Percentiles rank a stretch among this genome's conserved stretches.
Conservation (phyloP, 2,329 filamentous ascomycete genomes). For the Colletotrichum kahawae region DNA sequence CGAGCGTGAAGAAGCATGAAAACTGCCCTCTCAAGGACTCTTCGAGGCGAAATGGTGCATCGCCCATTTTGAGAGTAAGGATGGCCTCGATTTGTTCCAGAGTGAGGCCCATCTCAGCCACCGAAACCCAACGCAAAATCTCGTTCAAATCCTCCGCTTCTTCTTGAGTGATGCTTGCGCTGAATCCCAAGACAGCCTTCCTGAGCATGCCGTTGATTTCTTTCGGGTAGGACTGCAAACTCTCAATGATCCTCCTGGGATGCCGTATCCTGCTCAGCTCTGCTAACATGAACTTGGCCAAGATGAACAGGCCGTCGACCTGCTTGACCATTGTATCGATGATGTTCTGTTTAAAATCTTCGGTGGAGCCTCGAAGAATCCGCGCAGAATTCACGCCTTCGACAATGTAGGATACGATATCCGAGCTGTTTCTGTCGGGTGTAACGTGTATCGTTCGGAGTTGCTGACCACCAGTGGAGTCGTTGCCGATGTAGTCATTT, state of each 20-base stretch:
- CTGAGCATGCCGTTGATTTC: constrained; percentile 48
- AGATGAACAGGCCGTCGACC: constrained; percentile 53
- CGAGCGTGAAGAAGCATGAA: constrained; percentile 50
- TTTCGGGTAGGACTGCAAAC: constrained; percentile 48
- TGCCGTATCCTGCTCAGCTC: constrained; percentile 52
- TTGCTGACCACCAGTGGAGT: constrained; percentile 28
- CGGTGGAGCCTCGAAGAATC: constrained; percentile 36
- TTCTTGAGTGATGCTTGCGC: constrained; percentile 40
- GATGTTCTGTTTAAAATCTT: constrained; percentile 40
- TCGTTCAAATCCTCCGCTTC: constrained; percentile 50
- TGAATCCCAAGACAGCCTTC: constrained; percentile 46
- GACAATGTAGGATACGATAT: constrained; percentile 47
- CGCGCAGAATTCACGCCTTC: constrained; percentile 43
- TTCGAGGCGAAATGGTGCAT: constrained; percentile 44
- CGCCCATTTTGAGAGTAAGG: constrained; percentile 46
- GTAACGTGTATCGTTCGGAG: constrained; percentile 48
- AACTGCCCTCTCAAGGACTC: constrained; percentile 49
- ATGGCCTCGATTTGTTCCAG: constrained; percentile 49
- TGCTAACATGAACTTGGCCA: constrained; percentile 55
- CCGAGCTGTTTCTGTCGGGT: constrained; percentile 43
- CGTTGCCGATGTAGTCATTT: constrained; percentile 35
- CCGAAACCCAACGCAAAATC: constrained; percentile 50
- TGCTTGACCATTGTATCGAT: constrained; percentile 43
- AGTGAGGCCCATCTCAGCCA: constrained; percentile 46
- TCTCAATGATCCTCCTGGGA: constrained; percentile 47